Evolutionary conservation across 2,329 filamentous ascomycete genomes (phyloP), one percentile per base, ranked within the genome.

Genomic region (Epichloe bromicola): DNA sequence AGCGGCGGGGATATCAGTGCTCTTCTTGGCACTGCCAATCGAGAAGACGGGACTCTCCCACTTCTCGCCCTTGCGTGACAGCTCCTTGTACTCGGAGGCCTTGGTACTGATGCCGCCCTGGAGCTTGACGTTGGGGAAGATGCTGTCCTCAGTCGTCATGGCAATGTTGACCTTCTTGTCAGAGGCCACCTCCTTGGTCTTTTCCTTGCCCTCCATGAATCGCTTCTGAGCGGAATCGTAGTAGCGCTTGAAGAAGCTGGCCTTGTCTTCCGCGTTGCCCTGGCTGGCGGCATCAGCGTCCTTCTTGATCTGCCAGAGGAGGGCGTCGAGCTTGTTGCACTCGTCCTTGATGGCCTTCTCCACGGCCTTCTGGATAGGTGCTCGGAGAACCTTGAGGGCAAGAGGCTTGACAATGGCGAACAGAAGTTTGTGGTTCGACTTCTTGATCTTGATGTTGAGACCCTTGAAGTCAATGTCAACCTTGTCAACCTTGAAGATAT

Each of bases 11-110:
- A 96, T 76, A 61, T 85, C 79, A 23, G 70, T 75, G 41, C 86
- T 88, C 69, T 84, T 82, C 51, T 78, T 74, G 11, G 90, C 89
- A 42, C 72, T 78, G 46, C 93, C 91, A 59, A 97, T 85, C 54
- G 81, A 84, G 74, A 98, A 98, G 61, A 98, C 82, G 10, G 91
- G 88, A 54, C 86, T 94, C 74, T 95, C 85, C 93, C 93, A 98
- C 67, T 82, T 84, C 51, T 95, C 86, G 49, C 93, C 93, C 79
- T 93, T 88, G 58, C 74, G 75, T 8, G 91, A 88, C 52, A 95
- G 76, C 20, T 96, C 82, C 71, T 82, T 88, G 77, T 94, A 97
- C 68, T 95, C 88, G 23, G 88, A 94, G 10, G 91, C 90, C 79
- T 95, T 96, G 72, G 81, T 83, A 59, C 86, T 93, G 65, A 96